Evolutionary conservation across 2,329 filamentous ascomycete species (phyloP), one percentile per base, ranked within the genome.

Genomic region (Penicillium sp.): DNA sequence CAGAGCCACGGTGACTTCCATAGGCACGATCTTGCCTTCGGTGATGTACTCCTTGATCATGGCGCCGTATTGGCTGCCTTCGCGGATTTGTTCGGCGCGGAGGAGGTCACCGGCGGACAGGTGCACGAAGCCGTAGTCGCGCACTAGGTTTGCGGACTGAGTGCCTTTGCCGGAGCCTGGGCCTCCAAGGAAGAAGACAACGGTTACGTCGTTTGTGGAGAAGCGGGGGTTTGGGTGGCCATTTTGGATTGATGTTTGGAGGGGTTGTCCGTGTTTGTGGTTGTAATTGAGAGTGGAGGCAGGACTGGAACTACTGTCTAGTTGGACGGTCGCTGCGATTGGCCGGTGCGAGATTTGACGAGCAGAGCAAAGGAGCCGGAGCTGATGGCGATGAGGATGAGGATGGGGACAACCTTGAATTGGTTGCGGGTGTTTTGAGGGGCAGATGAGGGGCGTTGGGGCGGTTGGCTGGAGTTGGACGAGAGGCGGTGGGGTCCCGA

Each of bases 101-200:
- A 98, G 79, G 37, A 98, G 79, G 69, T 98, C 93, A 47, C 93
- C 93, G 0, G 93, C 93, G 3, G 86, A 93, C 28, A 98, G 82
- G 71, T 98, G 93, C 50, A 82, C 86, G 81, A 97, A 97, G 67
- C 85, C 84, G 69, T 95, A 94, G 69, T 93, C 82, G 37, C 80
- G 75, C 41, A 96, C 91, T 27, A 98, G 84, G 56, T 87, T 87
- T 57, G 82, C 80, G 76, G 91, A 97, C 72, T 98, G 91, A 2
- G 93, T 98, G 61, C 93, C 93, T 70, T 98, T 98, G 62, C 93
- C 93, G 54, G 90, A 88, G 55, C 93, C 93, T 11, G 93, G 93
- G 2, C 93, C 93, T 69, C 91, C 91, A 51, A 98, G 89, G 53
- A 97, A 89, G 75, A 95, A 97, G 69, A 98, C 75, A 49, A 97